Evolutionary conservation across 371 early-diverging fungal species (phyloP).

Genomic region (Thermomucor indicae-seudaticae): DNA sequence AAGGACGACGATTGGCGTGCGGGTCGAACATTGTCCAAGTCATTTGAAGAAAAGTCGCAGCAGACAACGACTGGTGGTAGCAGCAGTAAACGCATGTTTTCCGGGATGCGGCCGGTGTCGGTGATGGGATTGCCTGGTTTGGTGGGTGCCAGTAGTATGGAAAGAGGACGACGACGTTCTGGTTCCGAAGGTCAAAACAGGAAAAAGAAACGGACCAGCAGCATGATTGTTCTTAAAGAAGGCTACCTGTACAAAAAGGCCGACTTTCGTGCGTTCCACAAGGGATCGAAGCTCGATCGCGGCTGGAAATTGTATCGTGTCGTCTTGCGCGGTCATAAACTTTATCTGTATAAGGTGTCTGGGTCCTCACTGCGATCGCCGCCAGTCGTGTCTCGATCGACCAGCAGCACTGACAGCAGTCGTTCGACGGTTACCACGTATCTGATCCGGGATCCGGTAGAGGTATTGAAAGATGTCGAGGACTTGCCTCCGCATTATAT

Average conservation of each 20-base stretch:
- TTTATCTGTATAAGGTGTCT: constrained; percentile 76
- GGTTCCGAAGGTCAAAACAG: constrained; percentile 5
- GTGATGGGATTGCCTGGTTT: constrained; percentile 5
- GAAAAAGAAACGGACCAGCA: constrained; percentile 13
- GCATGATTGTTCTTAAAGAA: constrained; percentile 45
- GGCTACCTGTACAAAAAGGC: constrained; percentile 66
- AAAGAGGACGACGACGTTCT: constrained; percentile 3
- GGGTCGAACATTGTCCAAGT: constrained; percentile 5
- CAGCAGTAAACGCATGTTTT: not conserved
- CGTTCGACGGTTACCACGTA: too few relatives aligned
- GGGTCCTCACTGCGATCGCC: constrained; percentile 52
- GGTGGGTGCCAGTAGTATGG: not conserved
- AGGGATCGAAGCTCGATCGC: constrained; percentile 49
- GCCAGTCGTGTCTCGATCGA: constrained; percentile 49
- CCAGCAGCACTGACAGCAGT: constrained; percentile 24
- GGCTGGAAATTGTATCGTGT: constrained; percentile 82
- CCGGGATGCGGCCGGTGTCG: constrained; percentile 4
- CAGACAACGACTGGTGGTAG: not conserved
- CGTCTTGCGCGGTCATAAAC: constrained; percentile 72
- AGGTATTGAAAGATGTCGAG: not conserved
- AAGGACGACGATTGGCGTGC: too few relatives aligned
- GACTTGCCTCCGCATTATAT: not conserved
- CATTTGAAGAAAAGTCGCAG: constrained; percentile 8
- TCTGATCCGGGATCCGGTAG: not conserved
- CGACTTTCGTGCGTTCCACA: constrained; percentile 53